Evolutionary conservation across 495 filamentous ascomycete species (phyloP), one percentile per base, ranked within the genome.

Genomic region (Neurospora discreta): DNA sequence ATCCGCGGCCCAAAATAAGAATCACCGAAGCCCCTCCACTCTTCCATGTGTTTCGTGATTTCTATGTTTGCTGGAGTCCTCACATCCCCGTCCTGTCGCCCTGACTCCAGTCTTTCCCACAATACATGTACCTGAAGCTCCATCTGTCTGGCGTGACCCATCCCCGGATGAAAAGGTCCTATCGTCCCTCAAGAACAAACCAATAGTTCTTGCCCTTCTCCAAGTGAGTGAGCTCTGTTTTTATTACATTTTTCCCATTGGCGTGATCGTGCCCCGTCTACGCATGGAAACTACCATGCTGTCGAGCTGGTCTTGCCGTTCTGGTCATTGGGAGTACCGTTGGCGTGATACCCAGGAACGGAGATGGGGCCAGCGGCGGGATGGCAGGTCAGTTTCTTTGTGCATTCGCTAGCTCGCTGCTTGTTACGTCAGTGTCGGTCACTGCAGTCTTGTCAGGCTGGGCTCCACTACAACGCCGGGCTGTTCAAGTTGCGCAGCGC

Each of bases 21-120:
- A 71, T 67, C 69, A 72, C 74, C 73, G 68, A 74, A 70, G 69
- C 70, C 58, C 75, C 72, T 70, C 69, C 38, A 67, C 26, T 68
- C 70, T 73, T 75, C 75, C 75, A 76, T 70, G 73, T 23, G 41
- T 71, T 70, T 72, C 71, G 71, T 42, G 70, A 68, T 60, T 43
- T 70, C 46, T 5, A 36, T 36, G 4, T 71, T 69, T 74, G 71
- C 60, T 68, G 41, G 71, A 44, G 33, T 41, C 39, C 52, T 33
- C 68, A 65, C 10, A 33, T 65, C 52, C 52, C 52, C 52, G 23
- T 15, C 33, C 52, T 33, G 52, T 4, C 52, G 52, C 33, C 26
- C 13, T 65, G 52, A 18, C 5, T 65, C n/a, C n/a, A n/a, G n/a
- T 60, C 52, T 65, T 65, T 65, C 52, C 52, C 52, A 65, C 26